Evolutionary conservation across 108 stramenopile genomes (phyloP).

Genomic region (Discostella stelligeroides): DNA sequence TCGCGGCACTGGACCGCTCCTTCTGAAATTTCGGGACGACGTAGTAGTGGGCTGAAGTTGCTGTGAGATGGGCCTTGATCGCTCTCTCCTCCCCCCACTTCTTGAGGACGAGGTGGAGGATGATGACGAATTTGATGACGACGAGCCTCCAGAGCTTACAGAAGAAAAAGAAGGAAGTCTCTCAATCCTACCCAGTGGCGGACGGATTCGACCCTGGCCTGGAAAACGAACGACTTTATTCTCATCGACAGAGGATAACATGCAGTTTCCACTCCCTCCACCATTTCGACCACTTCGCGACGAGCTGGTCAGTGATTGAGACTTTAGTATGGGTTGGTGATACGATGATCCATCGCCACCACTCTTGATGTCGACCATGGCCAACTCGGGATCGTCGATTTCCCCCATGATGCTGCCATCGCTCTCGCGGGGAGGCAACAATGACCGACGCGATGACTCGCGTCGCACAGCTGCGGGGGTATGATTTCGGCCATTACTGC

Average conservation of each 20-base stretch:
- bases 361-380: conserved; percentile 7
- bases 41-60: background rate
- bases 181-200: conserved; percentile 17
- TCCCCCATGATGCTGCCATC: background rate
- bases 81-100: background rate
- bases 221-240: conserved; percentile 21
- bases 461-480: background rate
- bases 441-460: conserved; percentile 7
- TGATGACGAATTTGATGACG: background rate
- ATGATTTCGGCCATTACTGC: background rate
- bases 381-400: conserved; percentile 15
- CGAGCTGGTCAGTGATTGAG: background rate
- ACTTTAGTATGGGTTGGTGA: conserved; percentile 3
- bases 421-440: background rate
- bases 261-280: background rate
- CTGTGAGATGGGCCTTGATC: background rate
- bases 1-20: background rate
- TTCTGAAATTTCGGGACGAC: background rate
- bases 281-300: conserved; percentile 6
- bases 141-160: conserved; percentile 2
- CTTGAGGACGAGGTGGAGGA: background rate
- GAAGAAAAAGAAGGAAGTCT: background rate
- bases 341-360: background rate
- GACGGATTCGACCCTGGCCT: conserved; percentile 13
- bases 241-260: background rate